Evolutionary conservation across 805 yeast species (phyloP).

Genomic region (Candida qinlingensis): DNA sequence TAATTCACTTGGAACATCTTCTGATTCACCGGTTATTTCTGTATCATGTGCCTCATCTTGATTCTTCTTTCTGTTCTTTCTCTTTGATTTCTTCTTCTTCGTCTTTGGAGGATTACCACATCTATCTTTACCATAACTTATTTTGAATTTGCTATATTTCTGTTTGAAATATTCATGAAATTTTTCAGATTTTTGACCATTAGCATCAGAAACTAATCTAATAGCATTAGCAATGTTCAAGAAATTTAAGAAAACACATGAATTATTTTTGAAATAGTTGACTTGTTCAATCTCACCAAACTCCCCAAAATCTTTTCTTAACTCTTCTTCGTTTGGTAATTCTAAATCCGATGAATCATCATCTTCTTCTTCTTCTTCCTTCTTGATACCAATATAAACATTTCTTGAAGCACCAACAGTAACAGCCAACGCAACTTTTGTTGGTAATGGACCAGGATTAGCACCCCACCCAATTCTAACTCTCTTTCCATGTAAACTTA

Average conservation of each 20-base stretch:
- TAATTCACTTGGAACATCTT: conserved; percentile 19
- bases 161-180: conserved; percentile 37
- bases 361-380: conserved; percentile 26
- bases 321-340: conserved; percentile 42
- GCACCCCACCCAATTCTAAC: conserved; percentile 67
- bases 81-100: conserved; percentile 31
- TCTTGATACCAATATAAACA: conserved; percentile 61
- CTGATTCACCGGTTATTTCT: conserved; percentile 8
- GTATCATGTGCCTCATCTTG: neutral
- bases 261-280: conserved; percentile 61
- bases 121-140: conserved; percentile 72
- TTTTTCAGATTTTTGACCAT: conserved; percentile 29
- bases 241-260: conserved; percentile 74
- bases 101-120: conserved; percentile 70
- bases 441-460: conserved; percentile 57
- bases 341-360: conserved; percentile 21
- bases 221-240: conserved; percentile 60
- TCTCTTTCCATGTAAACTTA: conserved; percentile 56
- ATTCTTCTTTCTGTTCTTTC: conserved; percentile 8
- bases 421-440: conserved; percentile 54
- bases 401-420: conserved; percentile 74
- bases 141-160: conserved; percentile 49
- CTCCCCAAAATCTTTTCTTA: conserved; percentile 53
- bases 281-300: conserved; percentile 77
- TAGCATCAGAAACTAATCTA: conserved; percentile 54